These are phyloP conservation scores for Candolleomyces aberdarensis DNA, from an alignment of 768 basidiomycete genomes.

Conservation along the genomic window DNA sequence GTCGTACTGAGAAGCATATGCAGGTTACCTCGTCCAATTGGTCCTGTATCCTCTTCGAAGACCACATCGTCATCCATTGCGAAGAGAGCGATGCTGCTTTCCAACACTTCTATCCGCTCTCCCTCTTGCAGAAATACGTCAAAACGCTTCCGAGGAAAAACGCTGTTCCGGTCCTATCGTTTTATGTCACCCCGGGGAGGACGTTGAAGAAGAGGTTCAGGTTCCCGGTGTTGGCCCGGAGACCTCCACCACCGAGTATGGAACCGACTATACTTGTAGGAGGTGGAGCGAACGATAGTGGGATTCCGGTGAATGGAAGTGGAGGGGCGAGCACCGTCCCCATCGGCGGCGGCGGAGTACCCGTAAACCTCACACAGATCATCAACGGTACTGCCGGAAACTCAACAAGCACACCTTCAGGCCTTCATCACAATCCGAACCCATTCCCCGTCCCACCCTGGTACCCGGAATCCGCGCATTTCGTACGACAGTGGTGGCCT, in stretches of 20 bases:
- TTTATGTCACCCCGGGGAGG: conserved; percentile 39
- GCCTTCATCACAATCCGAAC: conserved; percentile 29
- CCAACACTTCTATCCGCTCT: conserved; percentile 67
- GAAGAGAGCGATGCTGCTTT: conserved; percentile 64
- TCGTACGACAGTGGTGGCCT: conserved; percentile 82
- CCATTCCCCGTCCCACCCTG: conserved; percentile 67
- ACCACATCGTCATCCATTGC: conserved; percentile 69
- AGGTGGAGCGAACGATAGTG: neutral
- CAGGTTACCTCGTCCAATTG: conserved; percentile 70
- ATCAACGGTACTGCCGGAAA: no score
- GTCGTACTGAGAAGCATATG: neutral
- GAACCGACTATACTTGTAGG: no score
- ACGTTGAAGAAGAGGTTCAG: conserved; percentile 49
- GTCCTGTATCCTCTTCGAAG: conserved; percentile 69
- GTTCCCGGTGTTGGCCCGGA: neutral
- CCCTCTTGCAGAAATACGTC: conserved; percentile 33
- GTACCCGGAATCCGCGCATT: conserved; percentile 74
- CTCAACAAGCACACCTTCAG: no score
- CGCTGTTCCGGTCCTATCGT: conserved; percentile 38
- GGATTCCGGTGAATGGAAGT: conserved; percentile 8
- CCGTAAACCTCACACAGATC: neutral
- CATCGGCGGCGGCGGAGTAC: neutral
- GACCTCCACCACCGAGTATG: conserved; percentile 36
- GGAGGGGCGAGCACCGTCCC: conserved; percentile 1
- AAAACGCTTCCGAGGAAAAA: conserved; percentile 22